These are phyloP conservation scores for Neonectria sp. DNA, from an alignment of 2,329 filamentous ascomycete genomes.

Conservation along the genomic window DNA sequence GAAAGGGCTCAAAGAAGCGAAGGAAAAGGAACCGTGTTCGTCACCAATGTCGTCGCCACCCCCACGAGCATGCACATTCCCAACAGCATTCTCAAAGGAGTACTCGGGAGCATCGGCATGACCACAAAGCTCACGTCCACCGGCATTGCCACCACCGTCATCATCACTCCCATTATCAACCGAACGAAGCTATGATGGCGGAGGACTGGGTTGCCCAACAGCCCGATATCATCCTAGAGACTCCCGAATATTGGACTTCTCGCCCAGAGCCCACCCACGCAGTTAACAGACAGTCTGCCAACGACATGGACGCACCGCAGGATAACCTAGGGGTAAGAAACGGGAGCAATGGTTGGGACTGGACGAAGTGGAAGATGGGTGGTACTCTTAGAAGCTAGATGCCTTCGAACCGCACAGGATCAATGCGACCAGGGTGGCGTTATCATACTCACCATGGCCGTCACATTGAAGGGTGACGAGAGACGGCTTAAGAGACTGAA, in stretches of 20 bases:
- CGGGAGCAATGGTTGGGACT: not conserved
- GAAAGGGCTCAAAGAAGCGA: not conserved
- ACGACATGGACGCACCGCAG: slow-evolving; percentile 48
- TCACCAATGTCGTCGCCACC: not conserved
- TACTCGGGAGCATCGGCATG: not conserved
- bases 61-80: not conserved
- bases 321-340: slow-evolving; percentile 12
- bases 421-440: not conserved
- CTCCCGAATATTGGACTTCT: not conserved
- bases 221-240: slow-evolving; percentile 21
- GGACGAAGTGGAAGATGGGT: not conserved
- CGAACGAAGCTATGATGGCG: not conserved
- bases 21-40: not conserved
- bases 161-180: not conserved
- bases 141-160: not conserved
- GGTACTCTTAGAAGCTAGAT: not conserved
- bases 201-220: slow-evolving; percentile 11
- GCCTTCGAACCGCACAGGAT: not conserved
- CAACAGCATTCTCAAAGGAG: not conserved
- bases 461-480: not conserved
- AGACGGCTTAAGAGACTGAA: not conserved
- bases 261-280: slow-evolving; percentile 7
- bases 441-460: not conserved
- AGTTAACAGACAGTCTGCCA: slow-evolving; percentile 9
- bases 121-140: not conserved